Evolutionary conservation across 495 filamentous ascomycete genomes (phyloP), one percentile per base, ranked within the genome.

Genomic region (Tirmania nivea): DNA sequence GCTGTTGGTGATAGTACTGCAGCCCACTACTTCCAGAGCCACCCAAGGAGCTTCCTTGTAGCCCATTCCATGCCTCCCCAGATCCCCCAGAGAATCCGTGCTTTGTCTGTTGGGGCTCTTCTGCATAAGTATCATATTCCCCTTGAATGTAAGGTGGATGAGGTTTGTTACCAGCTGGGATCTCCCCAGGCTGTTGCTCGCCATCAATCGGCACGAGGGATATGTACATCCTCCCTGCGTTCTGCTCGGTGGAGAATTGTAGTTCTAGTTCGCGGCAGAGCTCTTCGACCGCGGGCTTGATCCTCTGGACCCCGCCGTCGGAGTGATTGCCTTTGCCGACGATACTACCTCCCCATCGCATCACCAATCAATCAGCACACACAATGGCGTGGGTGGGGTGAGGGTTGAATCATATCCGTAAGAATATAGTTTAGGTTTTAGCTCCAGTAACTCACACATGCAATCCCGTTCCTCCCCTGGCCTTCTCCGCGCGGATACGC

Each of bases 271-370:
- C 81, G 10, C 68, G 74, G 65, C 86, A 94, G 49, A 96, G 68
- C 59, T 83, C 71, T 67, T 95, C 88, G 16, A 96, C 88, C 31
- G 80, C 72, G 7, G 90, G 90, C 66, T 88, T 94, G 63, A 97
- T 77, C 70, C 90, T 94, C 63, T 90, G 81, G 47, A 95, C 72
- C 59, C 84, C 79, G 54, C 78, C 72, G 2, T 66, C 69, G 31
- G 78, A 84, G 68, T 97, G 92, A 67, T 89, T 90, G 3, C 90
- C 90, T 68, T 85, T 94, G 48, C 90, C 90, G 20, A 96, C 92
- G 63, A 97, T 94, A 19, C 39, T 45, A 19, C 17, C n/a, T n/a
- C n/a, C n/a, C n/a, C n/a, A n/a, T n/a, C n/a, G n/a, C n/a, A n/a
- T n/a, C n/a, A n/a, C n/a, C n/a, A n/a, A n/a, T n/a, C n/a, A n/a